A percentile compares a stretch with the other conserved stretches of the same genome.
Evolutionary conservation across 2,329 filamentous ascomycete species (phyloP).

Genomic region (Microdochium trichocladiopsis): DNA sequence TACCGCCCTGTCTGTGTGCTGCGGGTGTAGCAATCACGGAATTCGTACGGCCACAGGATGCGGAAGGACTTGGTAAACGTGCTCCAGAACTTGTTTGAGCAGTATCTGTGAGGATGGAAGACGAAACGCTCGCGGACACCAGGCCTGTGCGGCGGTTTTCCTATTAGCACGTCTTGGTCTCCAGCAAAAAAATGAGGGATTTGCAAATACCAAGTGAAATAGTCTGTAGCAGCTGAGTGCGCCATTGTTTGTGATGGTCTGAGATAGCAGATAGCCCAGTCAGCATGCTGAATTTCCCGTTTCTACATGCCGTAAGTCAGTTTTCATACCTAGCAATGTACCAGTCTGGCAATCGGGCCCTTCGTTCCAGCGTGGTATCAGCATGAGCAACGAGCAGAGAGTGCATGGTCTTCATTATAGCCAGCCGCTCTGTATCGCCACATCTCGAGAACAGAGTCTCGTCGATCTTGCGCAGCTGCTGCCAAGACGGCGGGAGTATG

Average conservation of each 20-base stretch:
- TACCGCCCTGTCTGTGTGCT: background rate
- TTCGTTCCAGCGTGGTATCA: background rate
- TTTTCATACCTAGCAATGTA: background rate
- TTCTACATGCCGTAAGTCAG: background rate
- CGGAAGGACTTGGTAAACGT: background rate
- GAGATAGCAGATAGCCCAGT: background rate
- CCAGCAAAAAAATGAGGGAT: too few relatives aligned
- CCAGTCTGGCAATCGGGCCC: background rate
- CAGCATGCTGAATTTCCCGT: background rate
- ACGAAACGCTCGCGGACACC: conserved; percentile 1
- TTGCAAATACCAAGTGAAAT: background rate
- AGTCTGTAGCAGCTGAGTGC: background rate
- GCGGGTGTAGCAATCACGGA: conserved; percentile 1
- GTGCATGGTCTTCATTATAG: background rate
- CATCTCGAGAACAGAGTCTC: background rate
- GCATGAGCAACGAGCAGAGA: background rate
- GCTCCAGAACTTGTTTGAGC: background rate
- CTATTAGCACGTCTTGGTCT: too few relatives aligned
- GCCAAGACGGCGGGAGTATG: background rate
- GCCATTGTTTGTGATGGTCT: conserved; percentile 1
- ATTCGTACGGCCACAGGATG: background rate
- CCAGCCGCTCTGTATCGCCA: background rate
- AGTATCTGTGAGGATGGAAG: conserved; percentile 1
- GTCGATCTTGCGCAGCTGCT: background rate
- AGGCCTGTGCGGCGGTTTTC: too few relatives aligned